These are phyloP conservation scores for Tarenaya hassleriana DNA, from an alignment of 345 rosid species.

Conservation along the genomic window DNA sequence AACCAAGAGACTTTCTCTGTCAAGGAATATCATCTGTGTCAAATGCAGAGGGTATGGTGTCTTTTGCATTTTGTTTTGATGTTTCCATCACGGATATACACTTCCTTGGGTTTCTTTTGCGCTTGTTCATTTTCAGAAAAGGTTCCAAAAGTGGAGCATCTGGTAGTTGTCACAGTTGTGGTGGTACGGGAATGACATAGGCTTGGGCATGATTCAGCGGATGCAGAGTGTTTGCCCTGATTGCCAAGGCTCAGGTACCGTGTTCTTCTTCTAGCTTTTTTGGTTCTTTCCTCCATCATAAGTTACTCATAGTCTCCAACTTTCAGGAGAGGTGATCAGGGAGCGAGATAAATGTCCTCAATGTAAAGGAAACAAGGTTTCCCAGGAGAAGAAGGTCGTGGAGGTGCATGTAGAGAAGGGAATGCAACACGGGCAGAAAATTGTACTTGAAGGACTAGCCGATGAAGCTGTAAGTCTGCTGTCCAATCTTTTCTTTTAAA, in stretches of 20 bases:
- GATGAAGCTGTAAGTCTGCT: constrained; percentile 61
- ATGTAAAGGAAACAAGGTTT: constrained; percentile 85
- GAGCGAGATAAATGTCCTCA: constrained; percentile 71
- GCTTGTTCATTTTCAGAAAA: constrained; percentile 42
- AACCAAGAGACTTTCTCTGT: constrained; percentile 78
- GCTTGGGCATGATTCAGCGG: constrained; percentile 96
- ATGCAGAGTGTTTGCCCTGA: constrained; percentile 86
- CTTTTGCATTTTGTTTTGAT: background rate
- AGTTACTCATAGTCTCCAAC: too few species aligned
- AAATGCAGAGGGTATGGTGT: constrained; percentile 70
- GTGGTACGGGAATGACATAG: constrained; percentile 83
- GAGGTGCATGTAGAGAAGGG: constrained; percentile 90
- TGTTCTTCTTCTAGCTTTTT: too few species aligned
- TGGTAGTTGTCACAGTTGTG: constrained; percentile 63
- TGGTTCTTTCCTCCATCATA: too few species aligned
- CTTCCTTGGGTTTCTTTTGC: background rate
- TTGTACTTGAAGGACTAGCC: constrained; percentile 84
- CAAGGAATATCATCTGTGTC: constrained; percentile 69
- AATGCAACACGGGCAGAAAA: constrained; percentile 84
- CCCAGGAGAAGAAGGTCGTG: constrained; percentile 71
- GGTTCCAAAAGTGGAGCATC: constrained; percentile 91
- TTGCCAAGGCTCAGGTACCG: constrained; percentile 44
- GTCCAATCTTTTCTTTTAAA: background rate
- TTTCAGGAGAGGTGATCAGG: constrained; percentile 64
- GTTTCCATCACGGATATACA: too few species aligned